Conservation (phyloP, 306 rosid genomes). For the Acacia crassicarpa region DNA sequence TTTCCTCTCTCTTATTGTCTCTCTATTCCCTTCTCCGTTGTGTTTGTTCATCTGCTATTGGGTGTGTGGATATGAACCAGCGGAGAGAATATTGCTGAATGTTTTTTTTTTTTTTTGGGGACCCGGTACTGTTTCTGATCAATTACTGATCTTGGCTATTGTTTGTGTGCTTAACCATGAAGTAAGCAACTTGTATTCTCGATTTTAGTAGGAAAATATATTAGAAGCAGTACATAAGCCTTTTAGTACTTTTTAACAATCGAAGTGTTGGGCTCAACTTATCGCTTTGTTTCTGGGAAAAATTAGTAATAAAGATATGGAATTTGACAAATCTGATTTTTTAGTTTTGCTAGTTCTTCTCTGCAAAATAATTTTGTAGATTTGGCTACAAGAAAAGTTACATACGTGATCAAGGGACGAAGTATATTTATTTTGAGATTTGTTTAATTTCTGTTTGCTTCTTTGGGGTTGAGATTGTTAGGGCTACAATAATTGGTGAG, state of each 20-base stretch:
- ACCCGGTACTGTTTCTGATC: background rate
- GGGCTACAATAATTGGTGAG: slow-evolving; percentile 3
- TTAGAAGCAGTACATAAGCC: slow-evolving; percentile 20
- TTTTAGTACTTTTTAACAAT: background rate
- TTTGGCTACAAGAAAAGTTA: slow-evolving; percentile 11
- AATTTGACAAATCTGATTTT: background rate
- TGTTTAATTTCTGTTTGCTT: slow-evolving; percentile 4
- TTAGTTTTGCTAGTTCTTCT: slow-evolving; percentile 11
- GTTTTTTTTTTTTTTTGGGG: too few species aligned
- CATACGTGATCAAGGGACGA: background rate
- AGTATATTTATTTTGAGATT: slow-evolving; percentile 9
- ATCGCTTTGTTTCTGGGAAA: slow-evolving; percentile 15
- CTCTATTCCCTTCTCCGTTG: background rate
- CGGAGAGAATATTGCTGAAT: background rate
- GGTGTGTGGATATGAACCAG: background rate
- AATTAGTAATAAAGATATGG: background rate
- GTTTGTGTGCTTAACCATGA: slow-evolving; percentile 6
- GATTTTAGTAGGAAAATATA: slow-evolving; percentile 9
- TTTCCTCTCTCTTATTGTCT: background rate
- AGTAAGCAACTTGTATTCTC: background rate
- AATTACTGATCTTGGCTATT: slow-evolving; percentile 7
- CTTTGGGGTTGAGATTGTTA: slow-evolving; percentile 5
- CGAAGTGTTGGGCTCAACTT: slow-evolving; percentile 13
- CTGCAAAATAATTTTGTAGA: background rate
- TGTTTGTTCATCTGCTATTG: background rate